Base-by-base conservation (phyloP, 129 eudicot genomes). In the Artemisia argyi region DNA sequence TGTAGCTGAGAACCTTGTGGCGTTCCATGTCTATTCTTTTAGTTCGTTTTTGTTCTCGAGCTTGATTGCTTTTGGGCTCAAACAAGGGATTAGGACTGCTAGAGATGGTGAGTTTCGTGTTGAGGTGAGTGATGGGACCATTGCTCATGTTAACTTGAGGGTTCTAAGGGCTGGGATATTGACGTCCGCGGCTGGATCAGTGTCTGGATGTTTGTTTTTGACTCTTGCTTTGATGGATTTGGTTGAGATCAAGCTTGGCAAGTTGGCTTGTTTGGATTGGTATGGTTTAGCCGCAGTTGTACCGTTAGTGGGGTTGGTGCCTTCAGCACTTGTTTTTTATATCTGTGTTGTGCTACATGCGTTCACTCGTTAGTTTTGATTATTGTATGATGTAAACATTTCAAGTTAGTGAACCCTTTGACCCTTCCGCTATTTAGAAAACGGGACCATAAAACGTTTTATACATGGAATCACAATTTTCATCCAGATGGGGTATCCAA, bases 41-140 rank as follows among this genome's bases (percentile, higher is more conserved):
- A 79, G 91, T 75, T 86, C 87, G 18, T 89, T 89, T 61, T 82
- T 89, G 4, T 89, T 89, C 80, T 89, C 96, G 47, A 85, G 89
- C 69, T 84, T 86, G 17, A 51, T 83, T 19, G 89, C 96, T 24
- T 81, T 76, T 11, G 85, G 82, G 35, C 91, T 89, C 62, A 86
- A 89, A 63, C 87, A 73, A 72, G 89, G 84, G 26, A 83, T 89
- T 50, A 81, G 82, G 72, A 70, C 67, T 0, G 80, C 77, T 5
- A 77, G 72, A 42, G 75, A 65, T 4, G 92, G 81, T 1, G 85
- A 77, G 7, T 66, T 71, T 3, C 46, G 81, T 3, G 58, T 68
- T 8, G 79, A 72, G 68, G 78, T 75, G 65, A 64, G 66, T n/a
- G 72, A 56, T 14, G 74, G 67, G 49, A 80, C 84, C 35, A 63